A percentile compares a stretch with the other conserved stretches of the same genome.
These are phyloP conservation scores for Aspergillus bertholletiae DNA, from an alignment of 495 filamentous ascomycete genomes.

Conservation along the genomic window DNA sequence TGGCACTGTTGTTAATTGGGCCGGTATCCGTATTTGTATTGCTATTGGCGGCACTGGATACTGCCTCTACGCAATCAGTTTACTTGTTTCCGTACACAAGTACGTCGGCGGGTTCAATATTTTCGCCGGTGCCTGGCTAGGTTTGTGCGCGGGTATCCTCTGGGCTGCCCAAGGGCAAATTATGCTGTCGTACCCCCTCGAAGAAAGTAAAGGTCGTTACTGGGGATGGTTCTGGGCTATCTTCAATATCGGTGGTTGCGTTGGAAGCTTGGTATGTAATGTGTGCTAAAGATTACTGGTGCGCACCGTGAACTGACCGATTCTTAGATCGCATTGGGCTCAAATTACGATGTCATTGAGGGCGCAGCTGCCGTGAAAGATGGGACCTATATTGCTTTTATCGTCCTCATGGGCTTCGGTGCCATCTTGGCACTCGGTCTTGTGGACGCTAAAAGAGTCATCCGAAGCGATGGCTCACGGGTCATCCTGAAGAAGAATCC, in stretches of 20 bases:
- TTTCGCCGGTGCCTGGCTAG: slow-evolving; percentile 57
- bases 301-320: no score
- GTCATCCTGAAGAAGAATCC: slow-evolving; percentile 87
- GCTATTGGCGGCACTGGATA: slow-evolving; percentile 84
- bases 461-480: slow-evolving; percentile 75
- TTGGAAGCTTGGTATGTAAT: slow-evolving; percentile 68
- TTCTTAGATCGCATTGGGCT: no score
- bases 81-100: slow-evolving; percentile 79
- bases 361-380: no score
- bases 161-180: slow-evolving; percentile 93
- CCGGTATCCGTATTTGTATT: slow-evolving; percentile 73
- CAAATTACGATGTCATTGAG: no score
- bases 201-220: slow-evolving; percentile 81
- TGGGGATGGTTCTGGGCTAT: slow-evolving; percentile 93
- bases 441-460: slow-evolving; percentile 70
- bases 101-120: slow-evolving; percentile 55
- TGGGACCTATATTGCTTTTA: slow-evolving; percentile 88
- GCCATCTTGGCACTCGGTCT: slow-evolving; percentile 68
- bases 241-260: slow-evolving; percentile 89
- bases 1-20: slow-evolving; percentile 70
- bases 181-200: slow-evolving; percentile 91
- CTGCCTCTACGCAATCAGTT: slow-evolving; percentile 73
- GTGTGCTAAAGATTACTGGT: no score
- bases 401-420: slow-evolving; percentile 81
- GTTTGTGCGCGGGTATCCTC: slow-evolving; percentile 77